These are phyloP conservation scores for Tympanopsis confertula DNA, from an alignment of 2,329 filamentous ascomycete species.

Conservation along the genomic window DNA sequence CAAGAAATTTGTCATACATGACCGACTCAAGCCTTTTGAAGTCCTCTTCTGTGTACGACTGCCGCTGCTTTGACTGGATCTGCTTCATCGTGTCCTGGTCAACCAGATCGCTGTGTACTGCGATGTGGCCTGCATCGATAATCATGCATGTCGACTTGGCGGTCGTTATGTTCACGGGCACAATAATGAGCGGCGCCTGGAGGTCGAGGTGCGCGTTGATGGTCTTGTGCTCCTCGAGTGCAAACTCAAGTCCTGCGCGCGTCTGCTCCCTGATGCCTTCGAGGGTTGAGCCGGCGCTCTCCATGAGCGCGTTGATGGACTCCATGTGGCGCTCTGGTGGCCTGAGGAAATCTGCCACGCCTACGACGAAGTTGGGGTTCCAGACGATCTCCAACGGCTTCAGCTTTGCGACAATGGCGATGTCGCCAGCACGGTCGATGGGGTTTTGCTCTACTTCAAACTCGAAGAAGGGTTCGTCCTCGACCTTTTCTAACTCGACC, in stretches of 20 bases:
- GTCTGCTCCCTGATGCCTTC: conserved; percentile 93
- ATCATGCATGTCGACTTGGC: conserved; percentile 79
- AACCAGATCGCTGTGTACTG: conserved; percentile 88
- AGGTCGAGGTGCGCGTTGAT: conserved; percentile 93
- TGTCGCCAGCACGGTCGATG: conserved; percentile 80
- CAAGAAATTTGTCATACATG: conserved; percentile 94
- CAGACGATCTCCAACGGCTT: conserved; percentile 96
- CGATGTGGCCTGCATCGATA: conserved; percentile 89
- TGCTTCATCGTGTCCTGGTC: conserved; percentile 83
- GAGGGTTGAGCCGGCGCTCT: conserved; percentile 87
- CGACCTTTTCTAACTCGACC: conserved; percentile 35
- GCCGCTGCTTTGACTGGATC: conserved; percentile 80
- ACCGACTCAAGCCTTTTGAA: conserved; percentile 76
- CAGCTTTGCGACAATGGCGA: conserved; percentile 78
- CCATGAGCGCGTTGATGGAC: conserved; percentile 89
- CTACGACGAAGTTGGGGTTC: conserved; percentile 86
- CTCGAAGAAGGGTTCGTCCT: conserved; percentile 75
- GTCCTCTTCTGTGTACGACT: conserved; percentile 79
- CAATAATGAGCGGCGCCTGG: conserved; percentile 88
- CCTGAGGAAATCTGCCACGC: conserved; percentile 88
- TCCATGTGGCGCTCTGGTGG: conserved; percentile 97
- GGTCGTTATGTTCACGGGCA: conserved; percentile 82
- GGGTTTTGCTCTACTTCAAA: conserved; percentile 91
- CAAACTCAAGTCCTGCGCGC: conserved; percentile 87
- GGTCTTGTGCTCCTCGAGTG: conserved; percentile 93